Conservation (phyloP, 169 alveolate species). For the Plasmodium gonderi region DNA sequence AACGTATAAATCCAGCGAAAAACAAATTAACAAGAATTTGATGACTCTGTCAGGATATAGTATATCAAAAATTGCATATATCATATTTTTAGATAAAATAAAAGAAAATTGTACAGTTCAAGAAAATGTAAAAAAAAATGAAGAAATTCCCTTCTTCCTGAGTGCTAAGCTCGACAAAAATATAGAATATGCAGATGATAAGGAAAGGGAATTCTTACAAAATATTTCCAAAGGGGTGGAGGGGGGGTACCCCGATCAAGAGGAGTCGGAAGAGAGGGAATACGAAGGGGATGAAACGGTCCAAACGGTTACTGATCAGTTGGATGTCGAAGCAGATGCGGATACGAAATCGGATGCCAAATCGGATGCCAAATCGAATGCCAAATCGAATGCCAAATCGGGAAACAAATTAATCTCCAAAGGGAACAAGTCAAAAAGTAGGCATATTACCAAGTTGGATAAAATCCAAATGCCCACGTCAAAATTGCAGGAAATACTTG, state of each 20-base stretch:
- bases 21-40: conserved; percentile 49
- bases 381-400: background rate
- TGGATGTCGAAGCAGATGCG: background rate
- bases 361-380: background rate
- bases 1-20: conserved; percentile 55
- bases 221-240: conserved; percentile 6
- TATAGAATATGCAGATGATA: conserved; percentile 37
- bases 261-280: background rate
- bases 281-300: background rate
- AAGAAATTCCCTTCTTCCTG: conserved; percentile 64
- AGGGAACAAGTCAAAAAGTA: background rate
- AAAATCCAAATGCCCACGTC: conserved; percentile 9
- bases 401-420: too few species aligned
- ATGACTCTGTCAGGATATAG: conserved; percentile 64
- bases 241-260: background rate
- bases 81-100: conserved; percentile 59
- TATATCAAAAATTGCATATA: conserved; percentile 58
- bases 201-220: conserved; percentile 34
- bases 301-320: background rate
- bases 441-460: conserved; percentile 1
- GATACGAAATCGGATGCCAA: background rate
- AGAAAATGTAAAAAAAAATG: conserved; percentile 56
- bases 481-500: conserved; percentile 51
- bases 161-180: conserved; percentile 42
- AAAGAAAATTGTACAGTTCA: conserved; percentile 62